These are phyloP conservation scores for Hypoxylon sp. DNA, from an alignment of 2,329 filamentous ascomycete genomes.

Conservation along the genomic window DNA sequence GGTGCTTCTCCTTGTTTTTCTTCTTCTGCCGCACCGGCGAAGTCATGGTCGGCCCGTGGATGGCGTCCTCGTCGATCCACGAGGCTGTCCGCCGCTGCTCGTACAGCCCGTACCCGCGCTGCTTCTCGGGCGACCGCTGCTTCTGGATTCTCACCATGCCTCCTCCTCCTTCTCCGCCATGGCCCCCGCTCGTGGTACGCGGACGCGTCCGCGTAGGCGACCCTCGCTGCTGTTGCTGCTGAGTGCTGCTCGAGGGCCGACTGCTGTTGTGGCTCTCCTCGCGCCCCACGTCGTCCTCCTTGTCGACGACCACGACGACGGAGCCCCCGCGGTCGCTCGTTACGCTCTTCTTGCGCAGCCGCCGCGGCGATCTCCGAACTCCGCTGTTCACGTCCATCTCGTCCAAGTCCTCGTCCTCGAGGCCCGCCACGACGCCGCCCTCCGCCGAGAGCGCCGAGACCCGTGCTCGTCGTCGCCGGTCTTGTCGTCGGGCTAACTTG, in stretches of 20 bases:
- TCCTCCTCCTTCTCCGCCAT: slow-evolving; percentile 15
- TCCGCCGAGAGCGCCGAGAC: slow-evolving; percentile 7
- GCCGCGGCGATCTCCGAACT: slow-evolving; percentile 16
- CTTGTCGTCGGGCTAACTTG: slow-evolving; percentile 47
- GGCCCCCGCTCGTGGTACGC: slow-evolving; percentile 7
- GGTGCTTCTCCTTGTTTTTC: slow-evolving; percentile 24
- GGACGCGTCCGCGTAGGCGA: slow-evolving; percentile 38
- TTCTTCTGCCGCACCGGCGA: slow-evolving; percentile 35
- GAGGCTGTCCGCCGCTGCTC: slow-evolving; percentile 45
- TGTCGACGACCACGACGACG: not conserved
- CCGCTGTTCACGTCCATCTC: not conserved
- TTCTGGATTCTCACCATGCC: slow-evolving; percentile 11
- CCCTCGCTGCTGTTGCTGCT: slow-evolving; percentile 34
- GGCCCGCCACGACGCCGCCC: not conserved
- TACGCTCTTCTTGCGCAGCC: slow-evolving; percentile 40
- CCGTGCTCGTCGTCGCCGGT: slow-evolving; percentile 26
- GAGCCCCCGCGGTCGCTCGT: slow-evolving; percentile 21
- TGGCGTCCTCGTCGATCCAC: slow-evolving; percentile 61
- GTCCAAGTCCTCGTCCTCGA: slow-evolving; percentile 15
- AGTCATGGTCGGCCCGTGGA: slow-evolving; percentile 56
- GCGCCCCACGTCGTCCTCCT: slow-evolving; percentile 17
- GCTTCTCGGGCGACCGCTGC: slow-evolving; percentile 38
- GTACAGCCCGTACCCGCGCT: slow-evolving; percentile 38
- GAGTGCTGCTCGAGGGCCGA: slow-evolving; percentile 32
- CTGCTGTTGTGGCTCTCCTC: slow-evolving; percentile 20